Percentiles rank a stretch among this genome's conserved stretches.
Evolutionary conservation across 768 basidiomycete species (phyloP).

Genomic region (Russula sp.): DNA sequence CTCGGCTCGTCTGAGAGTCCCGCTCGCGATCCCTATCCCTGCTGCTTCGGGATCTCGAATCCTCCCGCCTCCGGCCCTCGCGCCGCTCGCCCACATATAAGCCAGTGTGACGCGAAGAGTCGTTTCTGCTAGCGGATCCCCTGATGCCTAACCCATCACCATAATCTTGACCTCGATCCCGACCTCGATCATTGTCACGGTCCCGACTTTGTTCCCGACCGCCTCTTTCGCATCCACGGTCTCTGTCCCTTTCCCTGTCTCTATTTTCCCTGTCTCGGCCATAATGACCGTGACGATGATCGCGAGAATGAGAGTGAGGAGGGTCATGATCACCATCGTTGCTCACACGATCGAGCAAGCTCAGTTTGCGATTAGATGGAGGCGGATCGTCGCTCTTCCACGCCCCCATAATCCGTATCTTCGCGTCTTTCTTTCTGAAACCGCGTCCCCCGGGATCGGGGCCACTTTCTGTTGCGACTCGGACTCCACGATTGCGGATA

Average conservation of each 20-base stretch:
- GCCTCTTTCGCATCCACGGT: slow-evolving; percentile 23
- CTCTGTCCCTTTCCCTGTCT: not conserved
- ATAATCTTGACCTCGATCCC: slow-evolving; percentile 28
- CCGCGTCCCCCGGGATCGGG: slow-evolving; percentile 34
- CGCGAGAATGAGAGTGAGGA: not conserved
- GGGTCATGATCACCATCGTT: not conserved
- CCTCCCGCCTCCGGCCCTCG: slow-evolving; percentile 19
- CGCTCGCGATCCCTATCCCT: slow-evolving; percentile 13
- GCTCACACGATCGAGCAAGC: slow-evolving; percentile 19
- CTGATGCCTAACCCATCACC: slow-evolving; percentile 9
- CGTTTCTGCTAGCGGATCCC: slow-evolving; percentile 6
- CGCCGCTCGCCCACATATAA: not conserved
- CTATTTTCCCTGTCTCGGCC: not conserved
- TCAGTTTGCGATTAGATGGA: not conserved
- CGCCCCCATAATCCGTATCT: slow-evolving; percentile 33
- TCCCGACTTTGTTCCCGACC: not conserved
- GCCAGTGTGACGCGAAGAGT: slow-evolving; percentile 12
- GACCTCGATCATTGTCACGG: not conserved
- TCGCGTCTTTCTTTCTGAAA: slow-evolving; percentile 23
- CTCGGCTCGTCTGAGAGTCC: slow-evolving; percentile 18
- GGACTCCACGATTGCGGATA: slow-evolving; percentile 36
- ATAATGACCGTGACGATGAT: not conserved
- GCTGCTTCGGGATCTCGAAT: slow-evolving; percentile 22
- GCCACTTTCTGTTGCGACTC: too few relatives aligned
- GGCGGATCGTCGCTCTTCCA: slow-evolving; percentile 21